Conservation (phyloP, 139 green algal species). For the Protoeuglena noctilucae region DNA sequence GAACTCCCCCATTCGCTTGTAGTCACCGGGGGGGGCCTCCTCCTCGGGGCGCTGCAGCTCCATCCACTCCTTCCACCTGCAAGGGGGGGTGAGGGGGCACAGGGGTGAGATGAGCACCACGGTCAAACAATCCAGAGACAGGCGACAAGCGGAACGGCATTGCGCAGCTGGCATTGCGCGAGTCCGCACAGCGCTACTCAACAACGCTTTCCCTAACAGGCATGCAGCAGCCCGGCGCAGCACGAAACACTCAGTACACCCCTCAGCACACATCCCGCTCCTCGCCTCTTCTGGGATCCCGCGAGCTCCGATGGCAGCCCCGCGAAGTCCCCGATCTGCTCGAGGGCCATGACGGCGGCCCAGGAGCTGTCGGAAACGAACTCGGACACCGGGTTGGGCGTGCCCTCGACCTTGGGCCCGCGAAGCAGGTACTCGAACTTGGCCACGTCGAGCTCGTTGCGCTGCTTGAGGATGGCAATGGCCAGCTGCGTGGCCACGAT, state of each 20-base stretch:
- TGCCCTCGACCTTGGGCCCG: slow-evolving; percentile 43
- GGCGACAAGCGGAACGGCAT: too few relatives aligned
- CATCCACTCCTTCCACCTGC: slow-evolving; percentile 83
- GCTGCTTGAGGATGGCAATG: slow-evolving; percentile 52
- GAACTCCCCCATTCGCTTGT: slow-evolving; percentile 77
- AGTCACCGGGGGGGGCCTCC: slow-evolving; percentile 71
- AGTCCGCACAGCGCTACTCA: too few relatives aligned
- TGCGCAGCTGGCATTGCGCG: too few relatives aligned
- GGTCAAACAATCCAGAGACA: too few relatives aligned
- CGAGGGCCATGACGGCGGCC: slow-evolving; percentile 34
- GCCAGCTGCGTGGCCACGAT: slow-evolving; percentile 74
- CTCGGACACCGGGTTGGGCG: slow-evolving; percentile 58
- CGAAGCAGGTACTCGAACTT: slow-evolving; percentile 73
- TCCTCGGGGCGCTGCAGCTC: slow-evolving; percentile 65
- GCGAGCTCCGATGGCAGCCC: slow-evolving; percentile 68
- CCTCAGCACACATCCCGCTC: too few relatives aligned
- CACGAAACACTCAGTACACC: too few relatives aligned
- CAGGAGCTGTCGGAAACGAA: slow-evolving; percentile 53
- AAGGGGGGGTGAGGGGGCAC: too few relatives aligned
- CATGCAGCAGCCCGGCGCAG: too few relatives aligned
- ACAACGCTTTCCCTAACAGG: too few relatives aligned
- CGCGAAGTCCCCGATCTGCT: slow-evolving; percentile 65
- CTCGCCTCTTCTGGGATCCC: slow-evolving; percentile 52
- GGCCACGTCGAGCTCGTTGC: slow-evolving; percentile 42
- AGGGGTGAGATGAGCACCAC: too few relatives aligned